Evolutionary conservation across 2,329 filamentous ascomycete genomes (phyloP), one percentile per base, ranked within the genome.

Genomic region (Diplodia mutila): DNA sequence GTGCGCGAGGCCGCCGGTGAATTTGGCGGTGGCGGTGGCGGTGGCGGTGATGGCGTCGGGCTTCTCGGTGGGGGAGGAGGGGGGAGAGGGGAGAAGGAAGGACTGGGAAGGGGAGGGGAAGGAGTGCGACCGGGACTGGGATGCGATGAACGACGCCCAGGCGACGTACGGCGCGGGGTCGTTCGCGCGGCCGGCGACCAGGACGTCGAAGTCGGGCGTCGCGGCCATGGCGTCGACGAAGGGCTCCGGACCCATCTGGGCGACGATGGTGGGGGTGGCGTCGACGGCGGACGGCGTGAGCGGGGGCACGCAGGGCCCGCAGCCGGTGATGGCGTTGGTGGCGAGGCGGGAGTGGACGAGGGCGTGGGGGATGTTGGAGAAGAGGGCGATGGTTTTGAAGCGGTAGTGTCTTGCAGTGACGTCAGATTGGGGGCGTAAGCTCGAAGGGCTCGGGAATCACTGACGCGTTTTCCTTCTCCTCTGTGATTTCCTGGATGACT

Each of bases 181-280:
- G 65, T 75, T 74, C 11, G 71, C 69, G n/a, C 73, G 68, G 0
- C 85, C 85, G 0, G 80, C 84, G 2, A 85, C 73, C n/a, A 86
- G 78, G 61, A 86, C 74, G 61, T 84, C 75, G 61, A 81, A 82
- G 68, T 84, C 79, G 0, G 81, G 80, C 2, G 79, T 69, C 0
- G 74, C 73, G 4, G 73, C 67, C 79, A 84, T 81, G 4, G 80
- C 82, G 7, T 78, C 77, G 32, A 77, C 52, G 70, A 82, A 83
- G 0, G 83, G 81, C 53, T 85, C 83, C 0, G 79, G 73, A 0
- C 83, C 83, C 75, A 84, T 83, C 66, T 85, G 83, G 0, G 79
- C 80, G 0, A 83, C 82, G 5, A 85, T 76, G 0, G 72, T 70
- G 0, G 76, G 68, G 0, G 81, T 77, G 2, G 71, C 68, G 0